These are phyloP conservation scores for Pleurozium schreberi DNA, from an alignment of 225 moss, liverwort and hornwort genomes.

Conservation along the genomic window DNA sequence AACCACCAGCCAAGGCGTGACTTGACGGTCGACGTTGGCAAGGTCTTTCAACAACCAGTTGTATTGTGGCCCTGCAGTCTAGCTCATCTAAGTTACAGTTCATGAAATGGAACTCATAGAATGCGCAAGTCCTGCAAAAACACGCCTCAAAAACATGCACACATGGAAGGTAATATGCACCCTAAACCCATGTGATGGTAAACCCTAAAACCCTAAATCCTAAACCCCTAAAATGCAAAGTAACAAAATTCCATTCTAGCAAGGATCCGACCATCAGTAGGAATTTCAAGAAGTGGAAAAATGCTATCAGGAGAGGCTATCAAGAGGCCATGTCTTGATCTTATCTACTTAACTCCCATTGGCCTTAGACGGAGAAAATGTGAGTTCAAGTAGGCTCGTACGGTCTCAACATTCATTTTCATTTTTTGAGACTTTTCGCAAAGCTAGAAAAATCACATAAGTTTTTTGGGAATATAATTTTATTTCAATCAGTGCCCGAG, in stretches of 20 bases:
- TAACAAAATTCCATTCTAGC: neutral
- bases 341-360: too few relatives aligned
- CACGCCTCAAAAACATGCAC: neutral
- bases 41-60: conserved; percentile 37
- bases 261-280: neutral
- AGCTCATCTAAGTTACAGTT: neutral
- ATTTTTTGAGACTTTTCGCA: too few relatives aligned
- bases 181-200: too few relatives aligned
- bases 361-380: too few relatives aligned
- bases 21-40: conserved; percentile 9
- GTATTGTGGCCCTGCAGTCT: conserved; percentile 37
- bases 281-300: neutral
- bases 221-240: too few relatives aligned
- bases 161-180: too few relatives aligned
- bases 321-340: neutral
- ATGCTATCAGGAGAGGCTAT: neutral
- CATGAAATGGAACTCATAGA: neutral
- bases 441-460: too few relatives aligned
- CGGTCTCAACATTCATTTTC: too few relatives aligned
- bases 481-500: too few relatives aligned
- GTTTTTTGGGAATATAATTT: too few relatives aligned
- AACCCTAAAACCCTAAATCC: too few relatives aligned
- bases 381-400: too few relatives aligned
- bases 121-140: neutral
- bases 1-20: conserved; percentile 52